These are phyloP conservation scores for Hymenoscyphus repandus DNA, from an alignment of 2,329 filamentous ascomycete species.

Conservation along the genomic window DNA sequence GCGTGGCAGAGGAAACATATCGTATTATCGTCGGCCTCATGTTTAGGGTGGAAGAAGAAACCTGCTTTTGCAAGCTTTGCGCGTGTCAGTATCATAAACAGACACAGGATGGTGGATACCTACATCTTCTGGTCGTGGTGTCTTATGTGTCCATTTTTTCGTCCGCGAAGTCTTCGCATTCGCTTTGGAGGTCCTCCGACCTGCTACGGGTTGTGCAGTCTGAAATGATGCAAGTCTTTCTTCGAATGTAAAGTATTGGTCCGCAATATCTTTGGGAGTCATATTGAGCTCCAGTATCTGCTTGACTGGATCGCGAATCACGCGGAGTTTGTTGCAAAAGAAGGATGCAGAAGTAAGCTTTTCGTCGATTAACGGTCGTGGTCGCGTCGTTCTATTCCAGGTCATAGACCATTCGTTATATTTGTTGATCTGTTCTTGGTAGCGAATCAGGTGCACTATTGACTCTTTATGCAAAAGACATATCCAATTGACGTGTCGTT, in stretches of 20 bases:
- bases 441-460: background rate
- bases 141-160: conserved; percentile 73
- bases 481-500: background rate
- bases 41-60: conserved; percentile 79
- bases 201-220: conserved; percentile 53
- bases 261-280: conserved; percentile 29
- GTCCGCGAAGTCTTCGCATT: conserved; percentile 52
- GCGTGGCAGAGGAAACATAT: conserved; percentile 83
- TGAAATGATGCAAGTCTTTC: conserved; percentile 79
- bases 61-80: conserved; percentile 79
- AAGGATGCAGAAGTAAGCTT: background rate
- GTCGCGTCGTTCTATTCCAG: background rate
- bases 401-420: background rate
- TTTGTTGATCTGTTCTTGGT: background rate
- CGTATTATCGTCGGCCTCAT: conserved; percentile 77
- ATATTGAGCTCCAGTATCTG: conserved; percentile 15
- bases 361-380: background rate
- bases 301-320: background rate
- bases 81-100: conserved; percentile 11
- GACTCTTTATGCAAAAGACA: background rate
- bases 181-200: conserved; percentile 65
- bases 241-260: conserved; percentile 59
- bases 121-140: conserved; percentile 61
- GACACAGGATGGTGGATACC: background rate
- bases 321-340: background rate